Evolutionary conservation across 2,329 filamentous ascomycete species (phyloP), one percentile per base, ranked within the genome.

Genomic region (Colletotrichum shisoi): DNA sequence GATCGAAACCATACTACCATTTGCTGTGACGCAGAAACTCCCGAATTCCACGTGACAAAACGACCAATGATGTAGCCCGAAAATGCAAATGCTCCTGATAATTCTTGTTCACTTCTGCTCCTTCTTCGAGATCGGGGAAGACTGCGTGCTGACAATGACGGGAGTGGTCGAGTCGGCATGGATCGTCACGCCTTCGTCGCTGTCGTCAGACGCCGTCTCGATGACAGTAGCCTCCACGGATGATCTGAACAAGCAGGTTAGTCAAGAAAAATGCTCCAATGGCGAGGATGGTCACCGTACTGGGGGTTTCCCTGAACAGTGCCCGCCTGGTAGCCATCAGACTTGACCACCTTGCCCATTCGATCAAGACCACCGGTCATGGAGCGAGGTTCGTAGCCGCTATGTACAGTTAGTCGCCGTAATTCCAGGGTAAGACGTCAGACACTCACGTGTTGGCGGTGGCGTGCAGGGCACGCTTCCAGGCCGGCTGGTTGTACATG

Each of bases 181-280:
- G 71, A 87, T 81, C n/a, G 85, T 86, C 63, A 82, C 80, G 67
- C 81, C 82, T 72, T 87, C 84, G 70, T 85, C 83, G 66, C 78
- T 82, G 68, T 80, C 77, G 69, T 84, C 82, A 53, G 83, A 84
- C 62, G 77, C 76, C 62, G 80, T 78, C 62, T 62, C 60, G 17
- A 39, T 48, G 40, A 53, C 48, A 21, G 59, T 42, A 27, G 46
- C 61, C 53, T 64, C 69, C 31, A 53, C 56, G 54, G 69, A 34
- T 24, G 63, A 63, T 57, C 69, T 70, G 64, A 51, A 65, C 70
- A 73, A 58, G 52, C 63, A 62, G 67, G 74, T 80, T 74, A 79
- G 77, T 79, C 73, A 67, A 63, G 60, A 51, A 64, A 52, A 68
- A 63, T 49, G 64, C 53, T 48, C 57, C 58, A 60, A 54, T 62